Evolutionary conservation across 2,329 filamentous ascomycete species (phyloP).

Genomic region (Hypomyces perniciosus): DNA sequence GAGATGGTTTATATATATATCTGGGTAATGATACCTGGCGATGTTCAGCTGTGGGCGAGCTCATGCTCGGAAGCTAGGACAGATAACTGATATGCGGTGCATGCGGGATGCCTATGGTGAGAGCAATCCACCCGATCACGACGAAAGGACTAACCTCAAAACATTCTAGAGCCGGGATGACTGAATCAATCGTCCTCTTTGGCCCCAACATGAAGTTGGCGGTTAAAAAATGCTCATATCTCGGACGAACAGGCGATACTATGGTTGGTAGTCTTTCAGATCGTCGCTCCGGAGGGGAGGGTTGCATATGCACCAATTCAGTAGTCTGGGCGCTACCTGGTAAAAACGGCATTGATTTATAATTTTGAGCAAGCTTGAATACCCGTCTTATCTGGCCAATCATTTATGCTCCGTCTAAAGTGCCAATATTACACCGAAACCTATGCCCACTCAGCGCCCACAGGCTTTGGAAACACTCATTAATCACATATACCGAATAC

Average conservation of each 20-base stretch:
- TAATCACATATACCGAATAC: no score
- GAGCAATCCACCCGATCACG: conserved; percentile 11
- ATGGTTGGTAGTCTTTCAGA: neutral
- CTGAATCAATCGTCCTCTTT: neutral
- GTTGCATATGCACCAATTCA: neutral
- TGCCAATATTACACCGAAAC: no score
- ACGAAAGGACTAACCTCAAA: conserved; percentile 9
- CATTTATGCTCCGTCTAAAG: no score
- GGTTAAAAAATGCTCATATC: neutral
- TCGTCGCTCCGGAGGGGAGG: neutral
- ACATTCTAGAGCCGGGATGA: neutral
- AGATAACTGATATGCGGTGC: neutral
- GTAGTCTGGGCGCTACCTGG: neutral
- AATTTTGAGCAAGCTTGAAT: no score
- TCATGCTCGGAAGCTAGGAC: no score
- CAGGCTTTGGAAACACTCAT: no score
- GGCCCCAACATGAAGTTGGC: neutral
- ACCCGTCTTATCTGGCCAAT: no score
- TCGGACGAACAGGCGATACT: neutral
- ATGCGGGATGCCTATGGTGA: conserved; percentile 5
- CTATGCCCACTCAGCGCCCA: no score
- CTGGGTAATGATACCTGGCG: no score
- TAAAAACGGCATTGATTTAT: neutral
- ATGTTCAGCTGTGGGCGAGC: no score
- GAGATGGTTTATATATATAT: no score